Evolutionary conservation across 345 rosid species (phyloP), one percentile per base, ranked within the genome.

Genomic region (Microthlaspi erraticum): DNA sequence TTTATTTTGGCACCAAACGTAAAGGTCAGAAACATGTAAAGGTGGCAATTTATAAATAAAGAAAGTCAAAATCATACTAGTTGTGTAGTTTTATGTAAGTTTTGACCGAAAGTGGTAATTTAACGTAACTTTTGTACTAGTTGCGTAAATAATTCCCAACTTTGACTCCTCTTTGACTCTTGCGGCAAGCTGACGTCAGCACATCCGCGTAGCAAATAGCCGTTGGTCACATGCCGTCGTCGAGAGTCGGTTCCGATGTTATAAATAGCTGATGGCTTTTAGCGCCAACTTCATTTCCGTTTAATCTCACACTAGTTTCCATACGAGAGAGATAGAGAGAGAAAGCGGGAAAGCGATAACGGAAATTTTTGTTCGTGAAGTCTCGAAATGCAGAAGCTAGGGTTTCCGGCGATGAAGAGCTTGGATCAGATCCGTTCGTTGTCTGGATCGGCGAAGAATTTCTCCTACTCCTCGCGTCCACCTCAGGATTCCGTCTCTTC

Each of bases 371-470:
- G 71, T 39, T 66, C 29, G 38, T 4, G 10, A 65, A 86, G 83
- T 53, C 64, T 61, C 68, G 60, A 73, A 65, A 89, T 89, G 96
- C 89, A 89, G 82, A 89, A 86, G 84, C 59, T 85, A 78, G 91
- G 88, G 34, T 74, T 86, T 67, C 86, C 88, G 63, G 82, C 81
- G 87, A 48, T 86, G 81, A 88, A 75, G 81, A 89, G 86, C 73
- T 75, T 92, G 67, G 88, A 92, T 74, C 79, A 79, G 76, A 63
- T 80, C 79, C 88, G 80, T 59, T 68, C 96, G 33, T 77, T 80
- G 16, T 36, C 88, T 44, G 85, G 85, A 73, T 62, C 80, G 32
- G 68, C 88, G 72, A 92, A 81, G 82, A 70, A 60, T 74, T 63
- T 80, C 73, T 71, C 97, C 19, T 72, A 79, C 77, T 52, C 88